These are phyloP conservation scores for Echites panduratus DNA, from an alignment of 257 asterid genomes.

Conservation along the genomic window DNA sequence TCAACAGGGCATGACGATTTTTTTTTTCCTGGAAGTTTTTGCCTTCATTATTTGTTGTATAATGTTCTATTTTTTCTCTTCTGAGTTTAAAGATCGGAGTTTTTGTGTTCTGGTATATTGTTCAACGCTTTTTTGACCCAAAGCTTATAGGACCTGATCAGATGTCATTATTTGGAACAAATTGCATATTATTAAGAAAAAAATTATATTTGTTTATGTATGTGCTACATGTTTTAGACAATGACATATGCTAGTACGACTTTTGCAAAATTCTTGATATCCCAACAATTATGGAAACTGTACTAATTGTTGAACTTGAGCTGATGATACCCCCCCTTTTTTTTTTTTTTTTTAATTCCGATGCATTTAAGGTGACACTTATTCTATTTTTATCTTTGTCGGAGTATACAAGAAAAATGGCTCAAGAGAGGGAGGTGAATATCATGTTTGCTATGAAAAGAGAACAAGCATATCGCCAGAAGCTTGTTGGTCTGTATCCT, in stretches of 20 bases:
- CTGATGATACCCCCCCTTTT: background rate
- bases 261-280: background rate
- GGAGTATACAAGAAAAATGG: constrained; percentile 25
- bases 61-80: background rate
- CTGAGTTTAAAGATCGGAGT: background rate
- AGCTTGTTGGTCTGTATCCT: constrained; percentile 18
- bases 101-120: background rate
- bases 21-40: background rate
- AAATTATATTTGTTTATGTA: too few species aligned
- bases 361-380: background rate
- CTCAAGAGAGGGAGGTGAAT: constrained; percentile 16
- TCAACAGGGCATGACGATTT: background rate
- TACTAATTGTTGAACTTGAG: background rate
- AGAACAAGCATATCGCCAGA: constrained; percentile 22
- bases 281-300: background rate
- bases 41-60: background rate
- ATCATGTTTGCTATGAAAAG: constrained; percentile 18
- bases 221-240: background rate
- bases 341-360: background rate
- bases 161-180: background rate
- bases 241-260: background rate
- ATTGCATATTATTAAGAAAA: background rate
- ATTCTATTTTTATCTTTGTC: background rate
- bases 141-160: background rate
- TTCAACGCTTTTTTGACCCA: background rate